Conservation (phyloP, 1,139 yeast species). For the Chernovozyma aurita region DNA sequence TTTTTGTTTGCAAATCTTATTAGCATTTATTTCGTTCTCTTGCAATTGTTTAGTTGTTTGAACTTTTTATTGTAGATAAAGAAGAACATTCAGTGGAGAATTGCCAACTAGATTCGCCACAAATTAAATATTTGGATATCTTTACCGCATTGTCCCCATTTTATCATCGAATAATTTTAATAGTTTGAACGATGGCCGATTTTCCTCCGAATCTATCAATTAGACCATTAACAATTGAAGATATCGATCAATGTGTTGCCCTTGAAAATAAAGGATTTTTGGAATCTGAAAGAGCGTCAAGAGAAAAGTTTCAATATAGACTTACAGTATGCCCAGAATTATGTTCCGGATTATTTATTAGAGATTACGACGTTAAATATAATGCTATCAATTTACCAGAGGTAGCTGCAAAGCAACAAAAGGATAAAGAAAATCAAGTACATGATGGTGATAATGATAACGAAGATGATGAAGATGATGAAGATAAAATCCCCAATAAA, state of each 20-base stretch:
- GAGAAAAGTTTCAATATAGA: slow-evolving; percentile 64
- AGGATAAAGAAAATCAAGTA: slow-evolving; percentile 16
- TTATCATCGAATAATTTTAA: too few relatives aligned
- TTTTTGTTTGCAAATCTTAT: too few relatives aligned
- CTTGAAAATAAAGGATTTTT: slow-evolving; percentile 70
- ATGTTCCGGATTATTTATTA: slow-evolving; percentile 78
- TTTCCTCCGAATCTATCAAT: slow-evolving; percentile 65
- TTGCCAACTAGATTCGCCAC: too few relatives aligned
- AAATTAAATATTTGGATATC: too few relatives aligned
- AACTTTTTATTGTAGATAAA: too few relatives aligned
- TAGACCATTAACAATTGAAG: slow-evolving; percentile 74
- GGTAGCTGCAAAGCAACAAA: slow-evolving; percentile 33
- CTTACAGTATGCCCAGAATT: slow-evolving; percentile 83
- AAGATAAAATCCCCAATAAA: slow-evolving; percentile 41
- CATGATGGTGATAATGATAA: slow-evolving; percentile 18
- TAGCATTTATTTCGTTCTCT: too few relatives aligned
- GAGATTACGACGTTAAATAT: slow-evolving; percentile 52
- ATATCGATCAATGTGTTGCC: slow-evolving; percentile 53
- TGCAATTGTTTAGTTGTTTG: too few relatives aligned
- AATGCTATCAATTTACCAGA: slow-evolving; percentile 43
- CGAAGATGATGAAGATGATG: slow-evolving; percentile 24
- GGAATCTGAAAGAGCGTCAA: slow-evolving; percentile 59
- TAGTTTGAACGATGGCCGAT: slow-evolving; percentile 28
- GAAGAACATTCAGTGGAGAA: too few relatives aligned
- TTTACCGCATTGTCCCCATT: too few relatives aligned